phyloP scores from a whole-genome alignment of 1,284 basidiomycete species.

The Austroboletus niveus region DNA sequence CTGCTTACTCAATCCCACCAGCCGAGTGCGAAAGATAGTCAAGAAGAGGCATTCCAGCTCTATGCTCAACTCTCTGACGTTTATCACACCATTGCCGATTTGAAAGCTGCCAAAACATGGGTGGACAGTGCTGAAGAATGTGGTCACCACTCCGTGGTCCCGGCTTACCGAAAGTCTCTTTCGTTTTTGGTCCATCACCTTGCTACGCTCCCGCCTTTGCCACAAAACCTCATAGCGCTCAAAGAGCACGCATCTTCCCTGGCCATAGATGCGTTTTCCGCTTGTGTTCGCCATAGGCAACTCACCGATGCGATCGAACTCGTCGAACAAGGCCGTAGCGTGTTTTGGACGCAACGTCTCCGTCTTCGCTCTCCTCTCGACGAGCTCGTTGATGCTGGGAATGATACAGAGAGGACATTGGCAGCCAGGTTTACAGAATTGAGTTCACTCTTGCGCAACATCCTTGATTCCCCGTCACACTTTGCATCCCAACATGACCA shows the following conservation, averaged over 20 bases:
- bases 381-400: not conserved
- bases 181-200: constrained; percentile 2
- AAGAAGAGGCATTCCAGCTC: not conserved
- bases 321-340: not conserved
- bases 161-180: constrained; percentile 5
- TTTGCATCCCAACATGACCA: not conserved
- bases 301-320: not conserved
- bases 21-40: not conserved
- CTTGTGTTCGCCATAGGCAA: not conserved
- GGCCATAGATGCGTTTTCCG: not conserved
- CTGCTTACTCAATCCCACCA: not conserved
- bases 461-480: not conserved
- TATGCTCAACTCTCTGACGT: not conserved
- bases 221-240: not conserved
- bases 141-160: constrained; percentile 1
- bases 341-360: not conserved
- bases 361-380: not conserved
- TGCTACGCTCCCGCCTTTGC: constrained; percentile 1
- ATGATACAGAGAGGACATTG: not conserved
- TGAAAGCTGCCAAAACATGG: not conserved
- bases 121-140: not conserved
- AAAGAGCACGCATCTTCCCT: constrained; percentile 3
- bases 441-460: not conserved
- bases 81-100: not conserved
- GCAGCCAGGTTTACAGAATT: not conserved